These are phyloP conservation scores for Apiotrichum laibachii DNA, from an alignment of 1,284 basidiomycete species.

Conservation along the genomic window DNA sequence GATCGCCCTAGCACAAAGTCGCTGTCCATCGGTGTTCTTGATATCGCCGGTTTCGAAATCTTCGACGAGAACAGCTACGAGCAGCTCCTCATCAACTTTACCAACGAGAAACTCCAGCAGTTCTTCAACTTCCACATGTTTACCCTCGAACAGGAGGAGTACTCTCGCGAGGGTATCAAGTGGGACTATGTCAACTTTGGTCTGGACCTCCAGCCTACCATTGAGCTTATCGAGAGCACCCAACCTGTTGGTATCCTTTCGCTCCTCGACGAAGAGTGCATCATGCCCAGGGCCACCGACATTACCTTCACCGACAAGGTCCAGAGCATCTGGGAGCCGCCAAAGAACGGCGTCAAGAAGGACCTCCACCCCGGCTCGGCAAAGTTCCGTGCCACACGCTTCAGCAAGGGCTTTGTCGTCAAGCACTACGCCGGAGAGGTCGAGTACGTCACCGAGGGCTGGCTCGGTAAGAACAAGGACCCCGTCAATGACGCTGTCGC, in stretches of 20 bases:
- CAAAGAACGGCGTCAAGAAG: slow-evolving; percentile 24
- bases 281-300: slow-evolving; percentile 98
- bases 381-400: slow-evolving; percentile 84
- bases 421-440: slow-evolving; percentile 97
- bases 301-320: slow-evolving; percentile 93
- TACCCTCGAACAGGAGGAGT: slow-evolving; percentile 98
- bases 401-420: slow-evolving; percentile 91
- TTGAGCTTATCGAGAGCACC: slow-evolving; percentile 86
- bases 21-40: slow-evolving; percentile 91
- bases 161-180: slow-evolving; percentile 91
- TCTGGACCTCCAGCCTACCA: slow-evolving; percentile 94
- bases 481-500: slow-evolving; percentile 96
- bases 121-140: slow-evolving; percentile 99
- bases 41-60: slow-evolving; percentile 99
- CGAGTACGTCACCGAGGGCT: slow-evolving; percentile 92
- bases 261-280: slow-evolving; percentile 95
- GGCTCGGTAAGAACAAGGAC: slow-evolving; percentile 99
- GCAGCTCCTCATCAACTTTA: slow-evolving; percentile 98
- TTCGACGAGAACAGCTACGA: slow-evolving; percentile 80
- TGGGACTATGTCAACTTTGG: slow-evolving; percentile 99
- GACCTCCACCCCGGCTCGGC: slow-evolving; percentile 63
- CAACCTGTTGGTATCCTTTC: slow-evolving; percentile 83
- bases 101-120: slow-evolving; percentile 91
- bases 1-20: slow-evolving; percentile 89
- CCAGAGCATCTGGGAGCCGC: slow-evolving; percentile 42